A percentile compares a stretch with the other conserved stretches of the same genome.
Conservation (phyloP, 1,284 basidiomycete genomes). For the Pyrrhoderma lamaoense region DNA sequence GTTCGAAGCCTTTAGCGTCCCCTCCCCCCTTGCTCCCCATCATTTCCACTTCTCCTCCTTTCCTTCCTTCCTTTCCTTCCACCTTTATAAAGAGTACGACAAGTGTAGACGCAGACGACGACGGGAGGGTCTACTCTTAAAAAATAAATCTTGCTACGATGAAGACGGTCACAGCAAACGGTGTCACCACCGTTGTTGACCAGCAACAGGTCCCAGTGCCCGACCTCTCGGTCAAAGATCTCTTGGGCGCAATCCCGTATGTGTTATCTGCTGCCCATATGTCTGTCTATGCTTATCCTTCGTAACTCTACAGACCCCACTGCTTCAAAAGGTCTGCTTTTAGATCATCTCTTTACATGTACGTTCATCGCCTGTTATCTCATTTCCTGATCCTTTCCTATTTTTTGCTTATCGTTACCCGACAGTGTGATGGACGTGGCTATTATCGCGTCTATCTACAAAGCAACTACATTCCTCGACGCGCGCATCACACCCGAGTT, state of each 20-base stretch:
- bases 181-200: slow-evolving; percentile 35
- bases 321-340: slow-evolving; percentile 91
- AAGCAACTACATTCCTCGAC: slow-evolving; percentile 65
- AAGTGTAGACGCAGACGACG: too few species aligned
- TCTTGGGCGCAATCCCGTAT: slow-evolving; percentile 85
- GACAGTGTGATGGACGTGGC: slow-evolving; percentile 67
- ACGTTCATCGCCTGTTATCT: slow-evolving; percentile 23
- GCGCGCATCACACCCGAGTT: slow-evolving; percentile 48
- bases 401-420: slow-evolving; percentile 17
- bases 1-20: too few species aligned
- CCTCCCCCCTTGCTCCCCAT: too few species aligned
- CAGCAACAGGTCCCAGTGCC: slow-evolving; percentile 68
- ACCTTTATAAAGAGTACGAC: too few species aligned
- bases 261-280: slow-evolving; percentile 26
- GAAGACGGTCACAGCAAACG: slow-evolving; percentile 17
- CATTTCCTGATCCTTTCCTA: slow-evolving; percentile 6
- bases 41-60: too few species aligned
- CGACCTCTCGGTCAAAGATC: slow-evolving; percentile 78
- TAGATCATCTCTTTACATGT: slow-evolving; percentile 82
- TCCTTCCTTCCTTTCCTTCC: too few species aligned
- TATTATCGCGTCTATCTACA: slow-evolving; percentile 66
- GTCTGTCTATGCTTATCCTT: background rate
- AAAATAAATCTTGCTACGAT: too few species aligned
- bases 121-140: too few species aligned
- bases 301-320: slow-evolving; percentile 51